Evolutionary conservation across 176 grass and related monocot species (phyloP), one percentile per base, ranked within the genome.

Genomic region (Triticum monococcum): DNA sequence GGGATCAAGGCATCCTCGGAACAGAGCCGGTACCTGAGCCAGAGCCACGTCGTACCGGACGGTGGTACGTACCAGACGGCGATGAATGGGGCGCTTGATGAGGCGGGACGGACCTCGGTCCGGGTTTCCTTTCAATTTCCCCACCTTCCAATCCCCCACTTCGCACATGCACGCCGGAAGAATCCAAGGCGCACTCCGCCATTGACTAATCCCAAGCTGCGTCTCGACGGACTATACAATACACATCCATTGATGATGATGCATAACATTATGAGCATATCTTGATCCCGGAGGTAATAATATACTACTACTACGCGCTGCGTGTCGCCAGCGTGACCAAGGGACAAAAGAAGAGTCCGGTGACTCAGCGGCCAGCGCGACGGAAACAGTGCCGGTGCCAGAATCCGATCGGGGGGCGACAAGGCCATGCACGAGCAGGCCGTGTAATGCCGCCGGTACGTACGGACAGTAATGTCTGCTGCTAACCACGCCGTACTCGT

Each of bases 401-500:
- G 72, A 31, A 4, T 35, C 22, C 8, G 57, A 72, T 24, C 25
- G 54, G 54, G 54, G 3, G 56, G 56, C 56, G 56, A 59, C 56
- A 59, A 59, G 18, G 56, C 0, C 56, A 59, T 59, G 56, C 56
- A 52, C 46, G 46, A 16, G 46, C 46, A 48, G 12, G 0, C 45
- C 12, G 43, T 46, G 33, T 35, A 35, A 35, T 35, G 50, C 14
- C 50, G 50, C 50, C 50, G n/a, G 75, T 60, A 65, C 84, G 89
- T 76, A 87, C 85, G 89, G 85, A 68, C 75, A 56, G 83, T 36
- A 74, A 73, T 74, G 84, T 8, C 69, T 14, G 43, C 17, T 62
- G 56, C 56, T 38, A 80, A 67, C 61, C 60, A 23, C 46, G 85
- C 33, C 85, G 81, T 91, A 76, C 81, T 84, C 63, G 80, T 87